Evolutionary conservation across 2,329 filamentous ascomycete species (phyloP), one percentile per base, ranked within the genome.

Genomic region (Xylariomycetidae sp.): DNA sequence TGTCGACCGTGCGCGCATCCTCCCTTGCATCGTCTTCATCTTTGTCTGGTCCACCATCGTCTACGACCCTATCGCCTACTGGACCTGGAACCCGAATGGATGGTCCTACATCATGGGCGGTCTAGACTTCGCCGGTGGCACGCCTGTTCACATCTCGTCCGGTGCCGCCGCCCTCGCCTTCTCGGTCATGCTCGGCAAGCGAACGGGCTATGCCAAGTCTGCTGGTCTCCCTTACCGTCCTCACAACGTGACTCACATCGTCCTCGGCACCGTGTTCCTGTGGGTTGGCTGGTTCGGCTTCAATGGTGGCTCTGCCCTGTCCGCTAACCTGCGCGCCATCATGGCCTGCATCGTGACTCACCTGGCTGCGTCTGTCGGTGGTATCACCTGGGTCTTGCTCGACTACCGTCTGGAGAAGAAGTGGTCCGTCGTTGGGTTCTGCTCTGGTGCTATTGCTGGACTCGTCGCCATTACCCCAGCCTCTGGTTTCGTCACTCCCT

Each of bases 281-380:
- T 96, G 89, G 89, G 85, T 95, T 28, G 88, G 89, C 38, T 96
- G 88, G 89, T 92, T 95, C 57, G 89, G 89, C 30, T 96, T 96
- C 77, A 96, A 95, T 62, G 88, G 86, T 34, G 89, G 89, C 42
- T 76, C 83, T 4, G 89, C 88, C 3, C 71, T 94, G 27, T 74
- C 77, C 38, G 85, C 87, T 44, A 94, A 92, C 66, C 67, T 94
- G 49, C 85, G 89, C 40, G 85, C 89, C 34, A 72, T 94, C 58
- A 90, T 95, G 84, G 88, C 89, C 34, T 85, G 84, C 50, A 77
- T 92, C 31, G 85, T 90, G 42, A 95, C 89, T 38, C 90, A 95
- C 62, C 69, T 95, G 15, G 82, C 89, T 28, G 89, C 89, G 14
- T 86, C 80, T 23, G 77, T 86, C 16, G 88, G 82, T 36, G 88